Conservation (phyloP, 345 rosid genomes). For the Combretum micranthum region DNA sequence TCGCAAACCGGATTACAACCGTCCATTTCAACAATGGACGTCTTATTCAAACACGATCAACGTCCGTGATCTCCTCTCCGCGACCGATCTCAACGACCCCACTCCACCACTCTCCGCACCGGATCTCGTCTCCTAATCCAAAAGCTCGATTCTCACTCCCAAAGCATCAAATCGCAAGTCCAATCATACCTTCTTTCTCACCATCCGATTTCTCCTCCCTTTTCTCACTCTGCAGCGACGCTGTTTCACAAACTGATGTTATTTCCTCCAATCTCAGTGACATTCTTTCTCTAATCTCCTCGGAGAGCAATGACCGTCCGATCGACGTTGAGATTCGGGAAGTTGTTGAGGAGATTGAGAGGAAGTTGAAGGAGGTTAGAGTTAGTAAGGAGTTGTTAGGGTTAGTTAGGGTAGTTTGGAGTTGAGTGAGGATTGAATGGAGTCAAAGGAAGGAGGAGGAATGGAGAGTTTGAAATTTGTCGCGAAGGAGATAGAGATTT, state of each 20-base stretch:
- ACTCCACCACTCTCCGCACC: conserved; percentile 84
- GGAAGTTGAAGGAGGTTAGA: conserved; percentile 50
- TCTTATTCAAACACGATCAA: conserved; percentile 53
- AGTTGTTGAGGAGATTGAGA: conserved; percentile 46
- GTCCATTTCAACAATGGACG: conserved; percentile 24
- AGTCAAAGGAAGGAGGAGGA: conserved; percentile 46
- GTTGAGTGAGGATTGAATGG: conserved; percentile 56
- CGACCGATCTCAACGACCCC: conserved; percentile 70
- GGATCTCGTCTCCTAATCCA: conserved; percentile 91
- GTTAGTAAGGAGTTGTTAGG: conserved; percentile 57
- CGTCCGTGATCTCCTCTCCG: conserved; percentile 80
- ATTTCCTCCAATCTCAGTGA: conserved; percentile 38
- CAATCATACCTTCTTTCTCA: conserved; percentile 75
- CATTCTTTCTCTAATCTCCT: conserved; percentile 43
- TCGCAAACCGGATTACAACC: background rate
- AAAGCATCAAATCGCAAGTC: conserved; percentile 80
- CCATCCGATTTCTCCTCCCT: conserved; percentile 69
- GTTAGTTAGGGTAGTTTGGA: conserved; percentile 47
- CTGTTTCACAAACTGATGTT: conserved; percentile 42
- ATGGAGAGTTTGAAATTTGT: conserved; percentile 58
- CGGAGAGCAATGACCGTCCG: conserved; percentile 25
- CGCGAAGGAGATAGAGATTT: conserved; percentile 67
- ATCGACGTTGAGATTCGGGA: conserved; percentile 57
- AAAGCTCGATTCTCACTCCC: conserved; percentile 86
- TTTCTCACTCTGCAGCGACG: conserved; percentile 67